Conservation (phyloP, 768 basidiomycete genomes). For the Agrocybe chaxingu region DNA sequence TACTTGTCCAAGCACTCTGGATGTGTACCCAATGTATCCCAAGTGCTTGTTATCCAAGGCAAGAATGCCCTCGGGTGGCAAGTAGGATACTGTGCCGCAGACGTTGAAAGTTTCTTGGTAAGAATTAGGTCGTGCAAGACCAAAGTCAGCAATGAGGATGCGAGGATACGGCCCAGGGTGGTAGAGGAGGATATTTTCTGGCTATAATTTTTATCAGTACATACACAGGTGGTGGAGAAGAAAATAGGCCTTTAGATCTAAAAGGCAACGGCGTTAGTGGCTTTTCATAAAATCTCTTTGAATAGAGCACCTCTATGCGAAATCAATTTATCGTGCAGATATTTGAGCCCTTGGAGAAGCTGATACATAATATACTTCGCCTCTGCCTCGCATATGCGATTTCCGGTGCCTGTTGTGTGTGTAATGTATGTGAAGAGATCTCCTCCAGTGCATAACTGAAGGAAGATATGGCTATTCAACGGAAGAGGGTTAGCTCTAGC, state of each 20-base stretch:
- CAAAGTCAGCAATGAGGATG: conserved; percentile 84
- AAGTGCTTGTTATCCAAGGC: conserved; percentile 73
- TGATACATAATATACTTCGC: conserved; percentile 85
- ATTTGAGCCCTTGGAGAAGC: conserved; percentile 64
- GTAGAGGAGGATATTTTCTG: conserved; percentile 80
- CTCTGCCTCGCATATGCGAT: conserved; percentile 71
- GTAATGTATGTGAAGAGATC: conserved; percentile 87
- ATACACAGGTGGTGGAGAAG: background rate
- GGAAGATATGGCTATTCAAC: conserved; percentile 66
- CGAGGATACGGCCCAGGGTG: conserved; percentile 84
- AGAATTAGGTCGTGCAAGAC: conserved; percentile 74
- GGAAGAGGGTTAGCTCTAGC: background rate
- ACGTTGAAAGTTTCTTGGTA: conserved; percentile 84
- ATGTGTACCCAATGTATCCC: conserved; percentile 53
- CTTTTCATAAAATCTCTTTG: background rate
- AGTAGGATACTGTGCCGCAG: conserved; percentile 83
- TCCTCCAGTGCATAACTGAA: conserved; percentile 82
- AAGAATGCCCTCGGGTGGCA: conserved; percentile 81
- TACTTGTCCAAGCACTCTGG: background rate
- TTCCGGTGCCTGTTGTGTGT: conserved; percentile 45
- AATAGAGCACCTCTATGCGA: conserved; percentile 68
- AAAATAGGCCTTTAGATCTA: conserved; percentile 60
- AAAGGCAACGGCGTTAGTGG: background rate
- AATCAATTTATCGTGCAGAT: conserved; percentile 68
- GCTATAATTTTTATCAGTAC: conserved; percentile 34